A percentile compares a stretch with the other conserved stretches of the same genome.
Evolutionary conservation across 228 moss, liverwort and hornwort species (phyloP).

Genomic region (Sphagnum fallax): DNA sequence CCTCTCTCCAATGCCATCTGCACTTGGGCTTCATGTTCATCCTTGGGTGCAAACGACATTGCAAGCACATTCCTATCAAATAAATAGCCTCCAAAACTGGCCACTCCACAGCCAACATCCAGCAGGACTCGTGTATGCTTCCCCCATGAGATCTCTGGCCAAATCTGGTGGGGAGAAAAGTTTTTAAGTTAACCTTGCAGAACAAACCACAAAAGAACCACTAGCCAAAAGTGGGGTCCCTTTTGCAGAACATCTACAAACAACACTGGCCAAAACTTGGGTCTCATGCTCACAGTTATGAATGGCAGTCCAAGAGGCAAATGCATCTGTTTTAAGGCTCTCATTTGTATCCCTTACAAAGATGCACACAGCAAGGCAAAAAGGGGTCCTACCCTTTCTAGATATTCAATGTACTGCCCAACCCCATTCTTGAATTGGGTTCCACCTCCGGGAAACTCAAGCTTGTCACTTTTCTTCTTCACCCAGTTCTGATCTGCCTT

Average conservation of each 20-base stretch:
- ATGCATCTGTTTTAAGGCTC: background rate
- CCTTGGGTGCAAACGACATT: slow-evolving; percentile 95
- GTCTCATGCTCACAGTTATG: too few relatives aligned
- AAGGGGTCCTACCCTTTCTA: slow-evolving; percentile 37
- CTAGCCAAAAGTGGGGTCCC: background rate
- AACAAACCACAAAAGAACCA: background rate
- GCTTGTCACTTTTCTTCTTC: slow-evolving; percentile 41
- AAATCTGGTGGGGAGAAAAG: slow-evolving; percentile 23
- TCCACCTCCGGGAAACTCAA: slow-evolving; percentile 81
- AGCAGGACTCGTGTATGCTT: slow-evolving; percentile 59
- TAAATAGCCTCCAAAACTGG: slow-evolving; percentile 87
- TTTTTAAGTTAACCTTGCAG: background rate
- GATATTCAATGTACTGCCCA: slow-evolving; percentile 57
- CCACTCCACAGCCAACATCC: slow-evolving; percentile 93
- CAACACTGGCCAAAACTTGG: background rate
- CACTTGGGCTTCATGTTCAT: slow-evolving; percentile 93
- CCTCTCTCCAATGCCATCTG: slow-evolving; percentile 93
- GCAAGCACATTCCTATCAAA: slow-evolving; percentile 74
- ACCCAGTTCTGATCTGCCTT: slow-evolving; percentile 96
- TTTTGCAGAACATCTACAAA: background rate
- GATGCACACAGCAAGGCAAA: background rate
- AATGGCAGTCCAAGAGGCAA: background rate
- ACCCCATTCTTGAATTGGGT: slow-evolving; percentile 85
- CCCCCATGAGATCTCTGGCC: slow-evolving; percentile 69
- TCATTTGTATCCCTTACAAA: background rate